Base-by-base conservation (phyloP, 2,329 filamentous ascomycete genomes). In the Trichophyton benhamiae region DNA sequence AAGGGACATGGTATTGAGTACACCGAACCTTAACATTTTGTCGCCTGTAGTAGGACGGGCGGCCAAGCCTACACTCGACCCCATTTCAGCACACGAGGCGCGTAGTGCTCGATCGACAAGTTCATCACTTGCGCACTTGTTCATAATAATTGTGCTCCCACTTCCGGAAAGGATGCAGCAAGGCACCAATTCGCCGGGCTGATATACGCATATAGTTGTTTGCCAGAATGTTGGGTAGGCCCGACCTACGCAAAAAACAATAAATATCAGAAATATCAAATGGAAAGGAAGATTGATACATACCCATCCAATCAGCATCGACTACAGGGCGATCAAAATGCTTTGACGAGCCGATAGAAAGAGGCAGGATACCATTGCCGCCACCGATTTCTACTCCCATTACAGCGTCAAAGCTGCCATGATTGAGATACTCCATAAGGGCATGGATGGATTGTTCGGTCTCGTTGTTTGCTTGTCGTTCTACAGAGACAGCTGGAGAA, bases 331-430 rank as follows among this genome's bases (percentile, higher is more conserved):
- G 7, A 60, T 81, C 71, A 69, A 84, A 79, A 63, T 80, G 78
- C 0, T 74, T 73, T 59, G 78, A 79, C 0, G 80, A 79, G 3
- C 82, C 82, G 3, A 84, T 71, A 3, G 83, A 76, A 71, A 86
- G 74, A 7, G 80, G 79, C 64, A 83, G 79, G 7, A 86, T 73
- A 0, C 84, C 84, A 64, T 87, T 87, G 3, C 79, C 80, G 5
- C 85, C 85, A n/a, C 85, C 85, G 60, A 87, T 85, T 66, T 87
- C 85, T 9, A 86, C 70, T 0, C 82, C 78, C 63, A 87, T 82
- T 63, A 86, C 80, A 42, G 82, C 81, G 20, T 83, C 80, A 22
- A 81, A 78, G 0, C 69, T 68, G 15, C 71, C 68, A 42, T 76
- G 72, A 57, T 67, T 62, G n/a, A 79, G 74, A 30, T 80, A 78